Evolutionary conservation across 768 basidiomycete genomes (phyloP), one percentile per base, ranked within the genome.

Genomic region (Suillus clintonianus): DNA sequence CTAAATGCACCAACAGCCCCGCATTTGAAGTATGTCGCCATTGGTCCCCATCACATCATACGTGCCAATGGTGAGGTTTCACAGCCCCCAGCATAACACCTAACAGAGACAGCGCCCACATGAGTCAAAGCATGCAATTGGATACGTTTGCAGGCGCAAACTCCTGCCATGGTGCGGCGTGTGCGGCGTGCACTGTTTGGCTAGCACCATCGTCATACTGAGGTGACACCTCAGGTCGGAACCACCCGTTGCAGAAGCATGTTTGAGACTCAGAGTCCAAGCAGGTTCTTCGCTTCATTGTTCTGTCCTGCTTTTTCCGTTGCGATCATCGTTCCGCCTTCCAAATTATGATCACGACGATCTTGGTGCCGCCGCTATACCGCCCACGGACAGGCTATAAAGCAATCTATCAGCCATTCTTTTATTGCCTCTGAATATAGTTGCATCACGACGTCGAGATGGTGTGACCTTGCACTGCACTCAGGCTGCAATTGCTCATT

Each of bases 31-130:
- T 42, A 41, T 27, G 3, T 13, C 17, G 56, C 22, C 27, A 57
- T 37, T 42, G 19, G 17, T 57, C 39, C 10, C 56, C 39, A 57
- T 41, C 56, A 57, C 22, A 57, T 57, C 56, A 57, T 41, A 57
- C 39, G 39, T 27, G 10, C 17, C 24, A 30, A 57, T 11, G 24
- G 37, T 11, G 27, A 17, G 39, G 5, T 30, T 19, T 41, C 37
- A 57, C 39, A 41, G 24, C 39, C 37, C 37, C 17, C 7, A 8
- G 17, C 10, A 39, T n/a, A 57, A 27, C 8, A 41, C 17, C 39
- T 1, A 41, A 30, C 37, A 8, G 11, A 19, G 37, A 57, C 27
- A 57, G 39, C 5, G 55, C 55, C 56, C 27, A 27, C 24, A 41
- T 41, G 24, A 39, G 3, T 27, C 11, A 27, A 24, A 14, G 22